phyloP scores from a whole-genome alignment of 129 eudicot species.

The Saussurea involucrata region DNA sequence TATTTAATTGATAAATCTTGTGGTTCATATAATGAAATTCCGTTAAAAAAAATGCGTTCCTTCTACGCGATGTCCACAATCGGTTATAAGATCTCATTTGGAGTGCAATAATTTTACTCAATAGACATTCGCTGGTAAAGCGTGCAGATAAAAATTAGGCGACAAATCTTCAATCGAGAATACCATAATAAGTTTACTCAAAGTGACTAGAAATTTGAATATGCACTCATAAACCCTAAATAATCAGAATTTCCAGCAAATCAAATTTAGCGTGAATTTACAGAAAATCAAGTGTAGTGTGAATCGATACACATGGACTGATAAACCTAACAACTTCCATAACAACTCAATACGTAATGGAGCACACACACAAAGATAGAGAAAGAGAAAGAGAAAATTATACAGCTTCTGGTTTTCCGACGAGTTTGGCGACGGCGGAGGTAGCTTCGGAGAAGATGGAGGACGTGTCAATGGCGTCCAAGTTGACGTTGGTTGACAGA shows the following conservation, averaged over 20 bases:
- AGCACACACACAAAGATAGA: not conserved
- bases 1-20: not conserved
- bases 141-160: not conserved
- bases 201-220: not conserved
- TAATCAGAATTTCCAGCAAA: not conserved
- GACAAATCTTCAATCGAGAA: not conserved
- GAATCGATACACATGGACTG: not conserved
- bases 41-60: not conserved
- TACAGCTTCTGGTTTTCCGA: slow-evolving; percentile 96
- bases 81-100: not conserved
- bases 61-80: not conserved
- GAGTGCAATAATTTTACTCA: not conserved
- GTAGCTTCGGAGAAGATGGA: slow-evolving; percentile 84
- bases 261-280: not conserved
- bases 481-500: slow-evolving; percentile 82
- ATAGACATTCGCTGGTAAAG: not conserved
- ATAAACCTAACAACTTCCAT: not conserved
- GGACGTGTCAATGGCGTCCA: slow-evolving; percentile 83
- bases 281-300: not conserved
- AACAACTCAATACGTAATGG: not conserved
- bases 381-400: not conserved
- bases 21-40: not conserved
- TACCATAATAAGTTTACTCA: not conserved
- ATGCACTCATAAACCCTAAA: slow-evolving; percentile 1
- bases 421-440: slow-evolving; percentile 76